These are phyloP conservation scores for Zoysia japonica DNA, from an alignment of 176 grass and related monocot genomes.

Conservation along the genomic window DNA sequence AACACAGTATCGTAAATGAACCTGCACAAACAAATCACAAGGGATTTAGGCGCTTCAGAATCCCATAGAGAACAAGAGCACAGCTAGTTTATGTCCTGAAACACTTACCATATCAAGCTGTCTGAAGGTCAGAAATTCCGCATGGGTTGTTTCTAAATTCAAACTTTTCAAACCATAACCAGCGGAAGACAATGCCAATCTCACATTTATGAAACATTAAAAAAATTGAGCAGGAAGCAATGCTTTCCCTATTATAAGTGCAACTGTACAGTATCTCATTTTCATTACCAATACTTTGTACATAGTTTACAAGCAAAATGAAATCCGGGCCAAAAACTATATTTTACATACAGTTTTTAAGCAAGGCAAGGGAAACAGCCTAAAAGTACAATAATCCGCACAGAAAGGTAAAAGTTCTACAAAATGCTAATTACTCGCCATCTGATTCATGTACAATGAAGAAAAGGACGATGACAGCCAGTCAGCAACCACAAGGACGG, in stretches of 20 bases:
- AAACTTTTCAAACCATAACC: not conserved
- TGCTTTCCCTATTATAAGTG: constrained; percentile 32
- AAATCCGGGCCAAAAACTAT: constrained; percentile 27
- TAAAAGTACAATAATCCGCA: constrained; percentile 49
- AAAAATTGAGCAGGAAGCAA: constrained; percentile 31
- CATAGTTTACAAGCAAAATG: constrained; percentile 19
- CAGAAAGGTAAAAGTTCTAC: constrained; percentile 52
- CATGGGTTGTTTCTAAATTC: not conserved
- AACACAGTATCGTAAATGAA: not conserved
- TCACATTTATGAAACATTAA: constrained; percentile 31
- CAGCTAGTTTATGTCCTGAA: not conserved
- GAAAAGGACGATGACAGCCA: constrained; percentile 51
- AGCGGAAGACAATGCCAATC: not conserved
- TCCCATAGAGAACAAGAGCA: not conserved
- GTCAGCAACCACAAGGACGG: constrained; percentile 29
- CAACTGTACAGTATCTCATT: constrained; percentile 28
- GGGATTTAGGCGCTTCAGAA: not conserved
- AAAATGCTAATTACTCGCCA: constrained; percentile 36
- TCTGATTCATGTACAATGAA: constrained; percentile 43
- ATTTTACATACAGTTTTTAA: constrained; percentile 48
- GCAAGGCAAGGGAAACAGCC: not conserved
- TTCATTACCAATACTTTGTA: constrained; percentile 38
- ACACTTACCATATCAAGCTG: not conserved
- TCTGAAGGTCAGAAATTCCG: not conserved
- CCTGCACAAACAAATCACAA: constrained; percentile 3